Percentiles rank a stretch among this genome's conserved stretches.
Conservation (phyloP, 139 green algal genomes). For the Auxenochlorella pyrenoidosa region DNA sequence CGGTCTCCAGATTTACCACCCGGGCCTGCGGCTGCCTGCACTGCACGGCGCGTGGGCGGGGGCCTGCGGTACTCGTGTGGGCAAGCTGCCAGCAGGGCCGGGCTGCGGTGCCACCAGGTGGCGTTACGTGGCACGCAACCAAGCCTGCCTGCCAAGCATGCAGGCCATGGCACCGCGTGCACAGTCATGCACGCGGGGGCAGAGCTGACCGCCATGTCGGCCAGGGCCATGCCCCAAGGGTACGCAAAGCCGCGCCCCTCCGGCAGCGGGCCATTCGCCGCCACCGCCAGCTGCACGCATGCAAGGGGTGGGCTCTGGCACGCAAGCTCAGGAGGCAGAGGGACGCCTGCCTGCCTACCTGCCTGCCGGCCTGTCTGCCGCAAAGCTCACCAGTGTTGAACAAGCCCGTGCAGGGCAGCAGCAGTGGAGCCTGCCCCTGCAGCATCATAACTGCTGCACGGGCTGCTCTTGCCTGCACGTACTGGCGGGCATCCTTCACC, state of each 20-base stretch:
- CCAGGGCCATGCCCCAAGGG: conserved; percentile 29
- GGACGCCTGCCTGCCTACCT: too few species aligned
- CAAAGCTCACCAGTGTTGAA: background rate
- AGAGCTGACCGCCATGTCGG: background rate
- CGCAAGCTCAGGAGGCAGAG: too few species aligned
- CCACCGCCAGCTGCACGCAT: conserved; percentile 17
- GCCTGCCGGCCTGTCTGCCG: background rate
- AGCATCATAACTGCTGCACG: too few species aligned
- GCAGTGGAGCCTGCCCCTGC: background rate
- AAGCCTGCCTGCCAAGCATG: background rate
- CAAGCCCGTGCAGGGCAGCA: background rate
- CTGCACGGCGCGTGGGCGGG: background rate
- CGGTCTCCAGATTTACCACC: conserved; percentile 38
- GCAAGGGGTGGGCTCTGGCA: too few species aligned
- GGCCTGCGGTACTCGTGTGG: background rate
- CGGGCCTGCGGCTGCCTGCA: conserved; percentile 6
- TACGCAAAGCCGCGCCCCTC: background rate
- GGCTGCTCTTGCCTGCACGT: background rate
- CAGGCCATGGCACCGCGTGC: background rate
- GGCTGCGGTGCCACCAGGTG: too few species aligned
- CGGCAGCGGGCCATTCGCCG: conserved; percentile 30
- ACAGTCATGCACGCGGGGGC: background rate
- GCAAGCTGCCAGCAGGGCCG: too few species aligned
- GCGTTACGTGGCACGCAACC: background rate
- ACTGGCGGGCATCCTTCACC: conserved; percentile 5